Percentiles rank a stretch among this genome's conserved stretches.
These are phyloP conservation scores for Samsoniella hepiali DNA, from an alignment of 2,329 filamentous ascomycete species.

Conservation along the genomic window DNA sequence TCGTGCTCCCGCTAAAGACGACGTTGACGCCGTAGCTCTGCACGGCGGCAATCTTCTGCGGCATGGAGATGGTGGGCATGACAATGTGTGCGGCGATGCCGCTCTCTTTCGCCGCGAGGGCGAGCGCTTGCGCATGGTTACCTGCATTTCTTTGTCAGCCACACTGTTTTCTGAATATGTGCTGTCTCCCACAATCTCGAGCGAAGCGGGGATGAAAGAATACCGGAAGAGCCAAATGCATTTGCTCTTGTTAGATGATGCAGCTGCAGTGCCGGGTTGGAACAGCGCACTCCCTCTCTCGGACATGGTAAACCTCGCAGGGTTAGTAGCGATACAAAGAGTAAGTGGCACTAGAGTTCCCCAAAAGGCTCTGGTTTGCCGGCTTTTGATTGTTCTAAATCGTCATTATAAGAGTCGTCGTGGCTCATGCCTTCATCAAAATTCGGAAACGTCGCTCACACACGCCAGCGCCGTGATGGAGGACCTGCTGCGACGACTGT, in stretches of 20 bases:
- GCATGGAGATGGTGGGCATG: constrained; percentile 82
- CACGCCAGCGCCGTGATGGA: too few relatives aligned
- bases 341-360: neutral
- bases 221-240: constrained; percentile 65
- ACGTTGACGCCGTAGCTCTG: constrained; percentile 72
- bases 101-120: constrained; percentile 76
- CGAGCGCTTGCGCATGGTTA: constrained; percentile 91
- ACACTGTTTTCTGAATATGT: too few relatives aligned
- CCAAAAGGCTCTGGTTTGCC: neutral
- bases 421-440: too few relatives aligned
- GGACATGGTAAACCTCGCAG: neutral
- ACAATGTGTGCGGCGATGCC: constrained; percentile 80
- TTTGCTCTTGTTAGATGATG: neutral
- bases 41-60: constrained; percentile 82
- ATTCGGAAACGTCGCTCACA: too few relatives aligned
- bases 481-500: neutral
- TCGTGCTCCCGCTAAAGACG: constrained; percentile 80
- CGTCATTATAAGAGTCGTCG: neutral
- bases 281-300: neutral
- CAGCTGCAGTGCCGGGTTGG: neutral
- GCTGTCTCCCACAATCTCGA: neutral
- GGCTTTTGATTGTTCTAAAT: neutral
- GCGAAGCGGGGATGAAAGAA: constrained; percentile 3
- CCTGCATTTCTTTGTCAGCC: constrained; percentile 46
- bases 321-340: neutral